Base-by-base conservation (phyloP, 306 rosid species). In the Prunus campanulata region DNA sequence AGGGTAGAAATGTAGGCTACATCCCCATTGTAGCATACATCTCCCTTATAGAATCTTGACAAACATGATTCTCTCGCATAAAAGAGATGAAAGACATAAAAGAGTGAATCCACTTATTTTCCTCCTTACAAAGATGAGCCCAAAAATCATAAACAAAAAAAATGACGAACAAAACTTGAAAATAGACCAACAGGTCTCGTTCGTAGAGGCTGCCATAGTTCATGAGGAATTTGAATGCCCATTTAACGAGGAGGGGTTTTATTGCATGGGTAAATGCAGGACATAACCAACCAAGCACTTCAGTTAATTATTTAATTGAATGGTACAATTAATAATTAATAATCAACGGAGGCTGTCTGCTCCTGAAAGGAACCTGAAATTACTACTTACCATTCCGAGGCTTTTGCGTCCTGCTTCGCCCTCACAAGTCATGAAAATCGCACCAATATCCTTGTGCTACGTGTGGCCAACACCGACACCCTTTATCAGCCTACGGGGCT, bases 401-500 rank as follows among this genome's bases (percentile, higher is more conserved):
- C 22, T 11, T 76, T 88, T 93, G 98, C 87, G 88, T 88, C 96
- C 94, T 25, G 6, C 39, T 44, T 85, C 61, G 63, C 86, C 81
- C 81, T 80, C 88, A 80, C 46, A 19, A 29, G 22, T 29, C 47
- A 8, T 15, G 47, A 30, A 20, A 16, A 46, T 55, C 22, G 76
- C 39, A 60, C 91, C 93, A 87, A 80, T 88, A 12, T 2, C 74
- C 55, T 79, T 48, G 3, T 25, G 87, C 85, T 93, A 87, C 83
- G 85, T 86, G 72, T 70, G 73, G 32, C 65, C 73, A 86, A 83
- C 97, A 88, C 92, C 86, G 88, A 91, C 96, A 90, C 89, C 52
- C 18, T 70, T 30, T 83, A 80, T 84, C 49, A 82, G 87, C 89
- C 87, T 79, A 57, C 80, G 89, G 87, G 51, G 69, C 70, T 39